Evolutionary conservation across 257 asterid species (phyloP).

Genomic region (Nicotiana noctiflora): DNA sequence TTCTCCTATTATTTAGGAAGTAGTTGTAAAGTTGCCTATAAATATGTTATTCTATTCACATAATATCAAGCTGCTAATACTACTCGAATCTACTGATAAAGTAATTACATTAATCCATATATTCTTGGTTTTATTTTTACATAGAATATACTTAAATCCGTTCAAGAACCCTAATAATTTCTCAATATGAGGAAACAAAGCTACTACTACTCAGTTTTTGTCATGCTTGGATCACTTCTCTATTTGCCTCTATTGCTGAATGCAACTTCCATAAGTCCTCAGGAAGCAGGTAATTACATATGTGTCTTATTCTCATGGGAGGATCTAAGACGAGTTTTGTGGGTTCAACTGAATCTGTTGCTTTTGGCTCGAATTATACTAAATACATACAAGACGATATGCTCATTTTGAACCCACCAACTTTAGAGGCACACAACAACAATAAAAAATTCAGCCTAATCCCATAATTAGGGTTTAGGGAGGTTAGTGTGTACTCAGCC

Average conservation of each 20-base stretch:
- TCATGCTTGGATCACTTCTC: constrained; percentile 13
- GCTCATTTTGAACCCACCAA: too few species aligned
- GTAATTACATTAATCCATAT: too few species aligned
- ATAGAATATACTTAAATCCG: too few species aligned
- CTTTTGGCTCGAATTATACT: neutral
- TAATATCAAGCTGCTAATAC: neutral
- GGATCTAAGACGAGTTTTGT: neutral
- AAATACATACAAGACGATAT: too few species aligned
- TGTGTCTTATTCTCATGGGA: fast-evolving
- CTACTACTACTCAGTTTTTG: neutral
- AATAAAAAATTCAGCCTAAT: too few species aligned
- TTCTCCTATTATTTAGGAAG: neutral
- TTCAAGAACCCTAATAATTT: neutral
- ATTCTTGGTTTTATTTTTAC: neutral
- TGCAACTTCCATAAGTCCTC: constrained; percentile 30
- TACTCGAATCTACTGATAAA: too few species aligned
- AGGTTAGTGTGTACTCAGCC: too few species aligned
- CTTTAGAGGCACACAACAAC: too few species aligned
- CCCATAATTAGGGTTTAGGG: too few species aligned
- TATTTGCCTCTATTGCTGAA: constrained; percentile 21
- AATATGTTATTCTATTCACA: neutral
- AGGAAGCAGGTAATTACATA: constrained; percentile 20
- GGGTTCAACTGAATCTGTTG: neutral
- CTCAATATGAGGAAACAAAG: constrained; percentile 16
- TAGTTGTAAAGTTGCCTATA: neutral